Percentiles rank a stretch among this genome's conserved stretches.
phyloP scores from a whole-genome alignment of 192 early-diverging fungal species.

The Phlyctochytrium bullatum region DNA sequence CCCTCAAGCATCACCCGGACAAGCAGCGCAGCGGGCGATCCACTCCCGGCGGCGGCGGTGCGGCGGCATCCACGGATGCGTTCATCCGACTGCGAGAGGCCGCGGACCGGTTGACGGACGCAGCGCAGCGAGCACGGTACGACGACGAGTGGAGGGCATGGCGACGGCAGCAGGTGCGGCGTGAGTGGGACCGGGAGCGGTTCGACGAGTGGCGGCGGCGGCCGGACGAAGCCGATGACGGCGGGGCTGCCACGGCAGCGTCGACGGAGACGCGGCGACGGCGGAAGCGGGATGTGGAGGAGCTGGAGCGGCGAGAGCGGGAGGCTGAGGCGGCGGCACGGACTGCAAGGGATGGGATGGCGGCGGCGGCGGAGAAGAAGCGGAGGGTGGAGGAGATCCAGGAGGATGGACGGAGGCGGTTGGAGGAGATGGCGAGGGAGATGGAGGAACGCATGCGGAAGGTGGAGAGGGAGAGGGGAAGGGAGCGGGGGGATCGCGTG shows the following conservation, averaged over 20 bases:
- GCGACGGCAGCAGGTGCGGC: background rate
- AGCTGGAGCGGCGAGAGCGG: background rate
- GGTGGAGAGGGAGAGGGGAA: too few relatives aligned
- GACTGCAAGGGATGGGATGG: background rate
- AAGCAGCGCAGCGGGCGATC: too few relatives aligned
- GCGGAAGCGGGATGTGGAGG: background rate
- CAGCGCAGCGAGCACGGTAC: background rate
- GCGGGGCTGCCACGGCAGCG: background rate
- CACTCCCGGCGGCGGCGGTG: background rate
- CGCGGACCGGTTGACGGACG: background rate
- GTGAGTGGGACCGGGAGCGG: too few relatives aligned
- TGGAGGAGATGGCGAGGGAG: background rate
- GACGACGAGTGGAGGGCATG: background rate
- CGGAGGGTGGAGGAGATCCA: background rate
- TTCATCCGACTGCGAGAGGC: background rate
- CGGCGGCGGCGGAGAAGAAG: background rate
- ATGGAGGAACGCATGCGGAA: too few relatives aligned
- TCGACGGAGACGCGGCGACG: background rate
- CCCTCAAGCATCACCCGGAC: background rate
- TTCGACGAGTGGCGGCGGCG: too few relatives aligned
- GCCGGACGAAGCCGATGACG: too few relatives aligned
- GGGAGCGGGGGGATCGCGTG: too few relatives aligned
- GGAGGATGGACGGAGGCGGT: background rate
- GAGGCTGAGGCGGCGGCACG: background rate
- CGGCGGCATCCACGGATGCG: background rate